Percentiles rank a stretch among this genome's conserved stretches.
phyloP scores from a whole-genome alignment of 805 yeast species.

The Candida arabinofermentans region DNA sequence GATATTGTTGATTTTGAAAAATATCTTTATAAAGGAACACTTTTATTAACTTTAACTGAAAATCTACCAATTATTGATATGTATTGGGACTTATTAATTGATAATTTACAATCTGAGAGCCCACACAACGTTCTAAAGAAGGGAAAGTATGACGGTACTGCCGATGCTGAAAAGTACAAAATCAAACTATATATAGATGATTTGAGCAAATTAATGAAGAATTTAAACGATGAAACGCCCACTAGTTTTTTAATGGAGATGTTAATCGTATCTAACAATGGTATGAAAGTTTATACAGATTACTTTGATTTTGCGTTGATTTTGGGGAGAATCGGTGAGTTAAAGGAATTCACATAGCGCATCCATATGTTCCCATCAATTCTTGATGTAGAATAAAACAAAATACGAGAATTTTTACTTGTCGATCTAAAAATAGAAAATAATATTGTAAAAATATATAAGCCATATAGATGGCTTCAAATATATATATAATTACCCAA shows the following conservation, averaged over 20 bases:
- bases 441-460: neutral
- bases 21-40: conserved; percentile 36
- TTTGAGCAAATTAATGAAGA: conserved; percentile 25
- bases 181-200: conserved; percentile 35
- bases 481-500: neutral
- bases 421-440: neutral
- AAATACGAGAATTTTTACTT: neutral
- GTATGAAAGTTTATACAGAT: conserved; percentile 32
- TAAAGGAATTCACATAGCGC: conserved; percentile 20
- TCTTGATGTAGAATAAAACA: neutral
- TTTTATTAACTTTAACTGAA: conserved; percentile 33
- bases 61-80: conserved; percentile 34
- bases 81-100: conserved; percentile 38
- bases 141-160: neutral
- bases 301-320: conserved; percentile 45
- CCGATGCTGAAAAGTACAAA: conserved; percentile 10
- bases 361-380: too few species aligned
- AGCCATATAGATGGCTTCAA: too few species aligned
- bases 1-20: conserved; percentile 46
- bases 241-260: conserved; percentile 38
- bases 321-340: conserved; percentile 45
- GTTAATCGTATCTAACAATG: conserved; percentile 40
- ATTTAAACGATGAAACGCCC: conserved; percentile 30
- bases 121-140: conserved; percentile 9
- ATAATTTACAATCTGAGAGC: conserved; percentile 15